Percentiles rank a stretch among this genome's conserved stretches.
Conservation (phyloP, 75 land plant genomes). For the Selaginella tamariscina region DNA sequence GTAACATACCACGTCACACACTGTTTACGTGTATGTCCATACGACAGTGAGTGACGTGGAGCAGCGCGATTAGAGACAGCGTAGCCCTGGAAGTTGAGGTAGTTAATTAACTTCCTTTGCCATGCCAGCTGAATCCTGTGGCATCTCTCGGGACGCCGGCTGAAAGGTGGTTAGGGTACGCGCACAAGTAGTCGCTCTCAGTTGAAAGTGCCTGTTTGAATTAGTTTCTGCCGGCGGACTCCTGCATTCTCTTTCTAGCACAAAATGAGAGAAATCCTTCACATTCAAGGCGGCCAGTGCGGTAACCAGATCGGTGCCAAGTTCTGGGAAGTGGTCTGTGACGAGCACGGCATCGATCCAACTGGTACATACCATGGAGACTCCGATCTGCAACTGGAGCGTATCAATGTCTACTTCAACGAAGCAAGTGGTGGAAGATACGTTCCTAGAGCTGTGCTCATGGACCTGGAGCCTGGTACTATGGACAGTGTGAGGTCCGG, state of each 20-base stretch:
- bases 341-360: slow-evolving; percentile 9
- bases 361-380: slow-evolving; percentile 10
- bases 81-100: not conserved
- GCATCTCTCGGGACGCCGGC: too few relatives aligned
- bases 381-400: slow-evolving; percentile 8
- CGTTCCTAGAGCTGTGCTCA: slow-evolving; percentile 7
- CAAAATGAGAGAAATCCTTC: slow-evolving; percentile 13
- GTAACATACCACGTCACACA: not conserved
- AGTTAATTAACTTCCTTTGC: too few relatives aligned
- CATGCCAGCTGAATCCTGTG: too few relatives aligned
- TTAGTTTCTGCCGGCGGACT: not conserved
- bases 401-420: slow-evolving; percentile 11
- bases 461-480: slow-evolving; percentile 13
- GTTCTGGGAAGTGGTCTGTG: slow-evolving; percentile 11
- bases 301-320: slow-evolving; percentile 10
- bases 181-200: not conserved
- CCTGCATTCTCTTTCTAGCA: not conserved
- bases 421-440: slow-evolving; percentile 10
- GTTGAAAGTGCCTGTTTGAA: not conserved
- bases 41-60: too few relatives aligned
- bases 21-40: too few relatives aligned
- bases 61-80: not conserved
- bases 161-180: not conserved
- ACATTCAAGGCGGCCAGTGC: slow-evolving; percentile 11
- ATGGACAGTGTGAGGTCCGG: slow-evolving; percentile 11